Evolutionary conservation across 2,329 filamentous ascomycete species (phyloP), one percentile per base, ranked within the genome.

Genomic region (Cordyceps javanica): DNA sequence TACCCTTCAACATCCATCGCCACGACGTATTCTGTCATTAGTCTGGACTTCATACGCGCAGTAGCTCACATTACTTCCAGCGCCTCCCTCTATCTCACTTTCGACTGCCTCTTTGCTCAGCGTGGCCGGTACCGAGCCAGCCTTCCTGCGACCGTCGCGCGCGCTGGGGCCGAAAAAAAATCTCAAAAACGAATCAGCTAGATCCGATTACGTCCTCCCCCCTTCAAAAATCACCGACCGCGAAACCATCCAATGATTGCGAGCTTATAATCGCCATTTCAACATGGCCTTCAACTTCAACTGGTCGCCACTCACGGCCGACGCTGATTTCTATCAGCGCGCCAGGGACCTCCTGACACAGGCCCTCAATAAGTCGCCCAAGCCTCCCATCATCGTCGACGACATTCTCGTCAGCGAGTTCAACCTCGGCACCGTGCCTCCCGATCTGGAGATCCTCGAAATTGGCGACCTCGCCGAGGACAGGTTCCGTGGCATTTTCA

Each of bases 241-340:
- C 39, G 26, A 59, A 60, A 61, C 60, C 61, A 54, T 63, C 65
- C 62, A 64, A 74, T 74, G 72, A 65, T 68, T 60, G 62, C 66
- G 66, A 67, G 65, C 64, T 65, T 55, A 64, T 67, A 63, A 68
- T 63, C 62, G 76, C 75, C 74, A 77, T 76, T 74, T 75, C 74
- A 80, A 76, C 75, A 99, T 99, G 94, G 94, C 94, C 66, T 99
- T 99, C 89, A 97, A 97, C 81, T 99, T 99, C 89, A 97, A 97
- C 90, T 99, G 94, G 94, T 96, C 91, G 83, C 94, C 94, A 70
- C 82, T 99, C 64, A 94, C 95, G 77, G 93, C 93, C 70, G 94
- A 97, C 77, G 93, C 90, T 68, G 84, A 86, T 66, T 94, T 94
- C 74, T 93, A 93, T 75, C 85, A 89, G 71, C 88, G 91, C 66